Evolutionary conservation across 768 basidiomycete genomes (phyloP).

Genomic region (Suillus discolor): DNA sequence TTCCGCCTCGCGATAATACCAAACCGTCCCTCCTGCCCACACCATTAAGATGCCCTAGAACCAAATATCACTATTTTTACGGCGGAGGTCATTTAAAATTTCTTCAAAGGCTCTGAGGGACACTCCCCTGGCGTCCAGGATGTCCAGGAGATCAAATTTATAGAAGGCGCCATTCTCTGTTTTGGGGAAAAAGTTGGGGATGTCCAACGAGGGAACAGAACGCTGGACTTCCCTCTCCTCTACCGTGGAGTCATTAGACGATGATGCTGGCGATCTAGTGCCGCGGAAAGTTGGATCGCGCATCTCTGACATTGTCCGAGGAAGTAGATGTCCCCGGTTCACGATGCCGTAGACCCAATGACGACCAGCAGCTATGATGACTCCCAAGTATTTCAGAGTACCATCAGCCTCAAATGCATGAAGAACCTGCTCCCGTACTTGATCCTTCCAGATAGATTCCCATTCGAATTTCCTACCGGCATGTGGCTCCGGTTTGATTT

Average conservation of each 20-base stretch:
- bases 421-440: not conserved
- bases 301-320: not conserved
- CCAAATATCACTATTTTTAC: conserved; percentile 6
- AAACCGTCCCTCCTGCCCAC: not conserved
- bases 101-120: not conserved
- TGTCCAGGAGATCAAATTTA: not conserved
- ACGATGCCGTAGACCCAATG: not conserved
- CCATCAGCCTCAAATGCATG: conserved; percentile 1
- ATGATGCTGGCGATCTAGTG: not conserved
- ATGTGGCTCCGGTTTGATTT: conserved; percentile 3
- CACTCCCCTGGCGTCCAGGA: not conserved
- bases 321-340: not conserved
- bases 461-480: rapidly evolving
- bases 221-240: not conserved
- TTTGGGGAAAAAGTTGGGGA: not conserved
- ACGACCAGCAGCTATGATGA: conserved; percentile 6
- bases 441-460: not conserved
- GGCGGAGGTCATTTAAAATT: not conserved
- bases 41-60: not conserved
- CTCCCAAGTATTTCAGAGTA: conserved; percentile 1
- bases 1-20: not conserved
- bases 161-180: too few species aligned
- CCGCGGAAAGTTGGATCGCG: not conserved
- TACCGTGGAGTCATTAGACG: not conserved
- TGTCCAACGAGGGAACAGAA: not conserved